A percentile compares a stretch with the other conserved stretches of the same genome.
Evolutionary conservation across 805 yeast genomes (phyloP).

Genomic region (Nakazawaea peltata): DNA sequence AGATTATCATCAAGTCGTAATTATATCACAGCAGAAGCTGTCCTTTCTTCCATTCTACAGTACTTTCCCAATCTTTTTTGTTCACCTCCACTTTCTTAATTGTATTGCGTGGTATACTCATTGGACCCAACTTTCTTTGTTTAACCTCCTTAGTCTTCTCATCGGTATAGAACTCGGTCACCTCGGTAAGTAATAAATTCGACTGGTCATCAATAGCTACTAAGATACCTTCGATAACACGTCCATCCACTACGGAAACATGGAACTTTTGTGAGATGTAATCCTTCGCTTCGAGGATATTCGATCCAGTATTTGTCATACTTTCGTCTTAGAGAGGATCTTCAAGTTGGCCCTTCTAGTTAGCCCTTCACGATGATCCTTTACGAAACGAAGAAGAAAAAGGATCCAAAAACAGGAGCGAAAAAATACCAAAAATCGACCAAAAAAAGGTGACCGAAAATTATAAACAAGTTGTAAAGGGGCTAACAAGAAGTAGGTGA

Average conservation of each 20-base stretch:
- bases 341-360: background rate
- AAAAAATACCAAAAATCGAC: no score
- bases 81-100: constrained; percentile 23
- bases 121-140: constrained; percentile 38
- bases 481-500: no score
- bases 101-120: constrained; percentile 40
- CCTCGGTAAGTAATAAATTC: constrained; percentile 32
- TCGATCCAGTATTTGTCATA: constrained; percentile 15
- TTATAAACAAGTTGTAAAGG: background rate
- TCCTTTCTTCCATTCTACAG: no score
- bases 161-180: constrained; percentile 19
- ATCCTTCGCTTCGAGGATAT: no score
- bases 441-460: background rate
- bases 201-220: constrained; percentile 36
- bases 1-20: no score
- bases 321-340: background rate
- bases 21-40: no score
- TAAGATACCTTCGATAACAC: constrained; percentile 27
- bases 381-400: background rate
- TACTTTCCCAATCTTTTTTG: constrained; percentile 16
- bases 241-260: constrained; percentile 20
- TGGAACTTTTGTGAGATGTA: constrained; percentile 24
- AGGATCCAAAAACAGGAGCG: no score
- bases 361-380: background rate
- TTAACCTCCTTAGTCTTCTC: constrained; percentile 10